Evolutionary conservation across 495 filamentous ascomycete genomes (phyloP), one percentile per base, ranked within the genome.

Genomic region (Delitschia confertaspora): DNA sequence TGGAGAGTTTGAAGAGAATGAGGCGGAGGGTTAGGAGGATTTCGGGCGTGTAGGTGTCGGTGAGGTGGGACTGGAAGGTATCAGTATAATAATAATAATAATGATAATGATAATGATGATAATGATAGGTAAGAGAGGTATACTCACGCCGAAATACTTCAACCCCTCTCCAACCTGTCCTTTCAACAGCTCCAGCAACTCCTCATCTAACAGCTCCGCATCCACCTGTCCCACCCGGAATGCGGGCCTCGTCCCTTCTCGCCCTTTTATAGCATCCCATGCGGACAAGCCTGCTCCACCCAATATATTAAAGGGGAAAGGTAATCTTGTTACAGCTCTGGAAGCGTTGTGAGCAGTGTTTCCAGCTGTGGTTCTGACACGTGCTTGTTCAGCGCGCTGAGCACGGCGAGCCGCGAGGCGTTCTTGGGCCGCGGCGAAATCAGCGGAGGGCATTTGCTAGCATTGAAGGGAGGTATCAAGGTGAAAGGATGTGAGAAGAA

Each of bases 161-260:
- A 96, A 64, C 6, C 82, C 91, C 42, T 95, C 85, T 39, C 84
- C 84, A 10, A 88, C 83, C 59, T 99, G 91, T 17, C 76, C 79
- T 53, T 83, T 85, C 41, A 99, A 65, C 54, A 96, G 68, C 17
- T 79, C 76, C 8, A 96, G 72, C 33, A 99, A 71, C 64, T 99
- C 91, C 58, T 95, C 88, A 61, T 99, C 91, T 29, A 99, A 67
- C 23, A 99, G 66, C 59, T 96, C 93, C 18, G 91, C 88, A 62
- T 99, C 91, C 19, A 99, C 83, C 68, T 99, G 91, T 5, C 89
- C 88, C 8, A 99, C 93, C 29, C 91, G 79, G 60, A 93, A 95
- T 7, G 84, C 82, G 6, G 91, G 93, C 14, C 74, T 67, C 16
- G 81, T 88, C 18, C 85, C 85, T 47, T 86, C 83, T 37, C 81